Conservation (phyloP, 2,329 filamentous ascomycete species). For the Microascus cirrosus region DNA sequence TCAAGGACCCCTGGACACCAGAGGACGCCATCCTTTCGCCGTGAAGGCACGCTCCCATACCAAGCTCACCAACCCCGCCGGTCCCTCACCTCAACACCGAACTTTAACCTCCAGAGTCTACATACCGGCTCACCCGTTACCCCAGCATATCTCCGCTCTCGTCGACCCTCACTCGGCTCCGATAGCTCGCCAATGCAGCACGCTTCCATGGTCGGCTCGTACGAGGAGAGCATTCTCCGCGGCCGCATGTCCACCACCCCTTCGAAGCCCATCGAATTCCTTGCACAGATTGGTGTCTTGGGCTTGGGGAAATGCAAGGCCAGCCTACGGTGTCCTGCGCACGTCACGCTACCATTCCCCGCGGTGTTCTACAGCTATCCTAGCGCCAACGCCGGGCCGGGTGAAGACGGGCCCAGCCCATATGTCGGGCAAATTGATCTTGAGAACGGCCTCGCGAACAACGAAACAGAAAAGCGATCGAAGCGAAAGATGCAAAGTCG, state of each 20-base stretch:
- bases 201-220: slow-evolving; percentile 94
- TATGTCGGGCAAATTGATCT: slow-evolving; percentile 92
- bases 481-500: slow-evolving; percentile 37
- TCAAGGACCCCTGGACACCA: background rate
- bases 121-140: slow-evolving; percentile 31
- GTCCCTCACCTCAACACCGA: slow-evolving; percentile 48
- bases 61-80: slow-evolving; percentile 71
- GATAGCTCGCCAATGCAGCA: slow-evolving; percentile 73
- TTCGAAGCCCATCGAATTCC: slow-evolving; percentile 83
- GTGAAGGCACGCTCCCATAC: slow-evolving; percentile 37
- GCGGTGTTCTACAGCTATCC: slow-evolving; percentile 95
- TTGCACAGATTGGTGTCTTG: slow-evolving; percentile 89
- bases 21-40: slow-evolving; percentile 2
- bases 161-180: slow-evolving; percentile 60
- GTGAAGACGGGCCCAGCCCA: slow-evolving; percentile 82
- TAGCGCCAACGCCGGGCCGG: slow-evolving; percentile 48
- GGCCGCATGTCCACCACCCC: slow-evolving; percentile 96
- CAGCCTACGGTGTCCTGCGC: slow-evolving; percentile 73
- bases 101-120: slow-evolving; percentile 6
- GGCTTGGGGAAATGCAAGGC: slow-evolving; percentile 83
- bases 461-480: slow-evolving; percentile 32
- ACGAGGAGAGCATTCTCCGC: slow-evolving; percentile 90
- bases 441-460: slow-evolving; percentile 60
- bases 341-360: slow-evolving; percentile 83
- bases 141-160: slow-evolving; percentile 37